phyloP scores from a whole-genome alignment of 2,329 filamentous ascomycete species.

The Colletotrichum sojae region DNA sequence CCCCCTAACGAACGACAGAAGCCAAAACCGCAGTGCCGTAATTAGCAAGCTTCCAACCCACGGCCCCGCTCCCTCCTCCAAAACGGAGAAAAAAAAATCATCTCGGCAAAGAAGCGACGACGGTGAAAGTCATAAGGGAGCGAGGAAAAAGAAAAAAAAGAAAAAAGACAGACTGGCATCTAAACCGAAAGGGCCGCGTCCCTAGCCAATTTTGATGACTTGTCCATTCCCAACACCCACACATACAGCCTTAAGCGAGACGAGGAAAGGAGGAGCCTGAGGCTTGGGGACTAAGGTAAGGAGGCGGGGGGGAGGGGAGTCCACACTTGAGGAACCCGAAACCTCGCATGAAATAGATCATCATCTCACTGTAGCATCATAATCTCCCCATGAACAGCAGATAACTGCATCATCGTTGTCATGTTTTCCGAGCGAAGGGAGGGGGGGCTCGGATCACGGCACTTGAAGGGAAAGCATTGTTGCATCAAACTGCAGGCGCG shows the following conservation, averaged over 20 bases:
- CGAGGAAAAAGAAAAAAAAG: no score
- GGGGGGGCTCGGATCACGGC: no score
- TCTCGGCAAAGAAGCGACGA: neutral
- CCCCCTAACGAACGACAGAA: neutral
- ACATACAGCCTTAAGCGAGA: no score
- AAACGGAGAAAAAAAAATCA: neutral
- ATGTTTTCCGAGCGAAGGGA: neutral
- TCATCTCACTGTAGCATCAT: constrained; percentile 11
- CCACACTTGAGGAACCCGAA: neutral
- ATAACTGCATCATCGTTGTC: constrained; percentile 6
- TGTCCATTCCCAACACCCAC: no score
- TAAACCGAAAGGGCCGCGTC: no score
- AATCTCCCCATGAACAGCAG: constrained; percentile 14
- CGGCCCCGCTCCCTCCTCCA: neutral
- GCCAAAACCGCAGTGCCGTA: neutral
- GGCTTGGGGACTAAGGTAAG: neutral
- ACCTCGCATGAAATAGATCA: neutral
- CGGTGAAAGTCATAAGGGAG: no score
- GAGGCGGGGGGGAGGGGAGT: neutral
- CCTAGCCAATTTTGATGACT: no score
- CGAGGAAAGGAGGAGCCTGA: no score
- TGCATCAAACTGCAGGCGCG: no score
- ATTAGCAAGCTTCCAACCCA: neutral
- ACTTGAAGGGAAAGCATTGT: no score
- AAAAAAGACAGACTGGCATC: no score